phyloP scores from a whole-genome alignment of 2,329 filamentous ascomycete species.

The Phialophora verrucosa region DNA sequence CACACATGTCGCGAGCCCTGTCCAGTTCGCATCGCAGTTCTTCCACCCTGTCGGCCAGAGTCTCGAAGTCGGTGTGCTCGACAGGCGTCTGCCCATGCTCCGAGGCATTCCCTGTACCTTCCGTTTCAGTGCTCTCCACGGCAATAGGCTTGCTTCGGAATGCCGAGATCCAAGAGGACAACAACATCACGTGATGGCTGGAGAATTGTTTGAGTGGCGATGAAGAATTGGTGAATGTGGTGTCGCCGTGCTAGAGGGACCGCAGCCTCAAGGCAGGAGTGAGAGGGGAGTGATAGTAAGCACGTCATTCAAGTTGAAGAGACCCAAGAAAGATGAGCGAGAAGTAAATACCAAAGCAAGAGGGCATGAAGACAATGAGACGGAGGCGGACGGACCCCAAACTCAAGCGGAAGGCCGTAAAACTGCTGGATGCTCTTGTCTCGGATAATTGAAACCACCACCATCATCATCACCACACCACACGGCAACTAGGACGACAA shows the following conservation, averaged over 20 bases:
- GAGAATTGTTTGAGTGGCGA: background rate
- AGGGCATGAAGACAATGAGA: background rate
- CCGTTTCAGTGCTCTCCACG: background rate
- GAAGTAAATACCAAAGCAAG: background rate
- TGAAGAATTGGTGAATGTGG: background rate
- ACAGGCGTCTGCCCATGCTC: background rate
- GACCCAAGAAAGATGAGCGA: background rate
- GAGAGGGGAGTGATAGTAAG: background rate
- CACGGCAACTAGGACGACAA: background rate
- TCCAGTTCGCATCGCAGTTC: constrained; percentile 23
- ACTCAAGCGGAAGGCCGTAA: background rate
- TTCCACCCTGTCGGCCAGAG: constrained; percentile 30
- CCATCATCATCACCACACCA: background rate
- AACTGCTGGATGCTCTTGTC: background rate
- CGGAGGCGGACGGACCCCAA: background rate
- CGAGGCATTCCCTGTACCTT: background rate
- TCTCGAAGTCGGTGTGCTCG: constrained; percentile 23
- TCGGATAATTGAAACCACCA: background rate
- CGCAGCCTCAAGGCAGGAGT: background rate
- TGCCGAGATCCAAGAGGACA: constrained; percentile 18
- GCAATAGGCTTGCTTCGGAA: constrained; percentile 3
- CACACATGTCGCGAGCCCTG: constrained; percentile 26
- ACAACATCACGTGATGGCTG: constrained; percentile 12
- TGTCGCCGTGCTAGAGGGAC: too few relatives aligned
- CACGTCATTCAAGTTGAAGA: background rate